Evolutionary conservation across 768 basidiomycete species (phyloP).

Genomic region (Candolleomyces eurysporus): DNA sequence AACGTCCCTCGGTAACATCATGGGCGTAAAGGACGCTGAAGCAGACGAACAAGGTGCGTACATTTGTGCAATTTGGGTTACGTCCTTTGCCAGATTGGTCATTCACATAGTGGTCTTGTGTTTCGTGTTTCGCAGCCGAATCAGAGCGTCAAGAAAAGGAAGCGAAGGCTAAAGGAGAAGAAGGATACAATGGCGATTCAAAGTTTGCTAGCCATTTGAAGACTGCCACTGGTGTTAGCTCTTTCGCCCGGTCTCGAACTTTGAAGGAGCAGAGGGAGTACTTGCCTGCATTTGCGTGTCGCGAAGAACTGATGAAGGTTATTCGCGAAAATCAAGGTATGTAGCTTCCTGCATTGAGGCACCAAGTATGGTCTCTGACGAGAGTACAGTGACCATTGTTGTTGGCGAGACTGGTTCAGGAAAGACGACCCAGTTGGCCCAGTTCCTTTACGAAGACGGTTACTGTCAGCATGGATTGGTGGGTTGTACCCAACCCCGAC

Average conservation of each 20-base stretch:
- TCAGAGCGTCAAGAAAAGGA: conserved; percentile 47
- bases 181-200: conserved; percentile 89
- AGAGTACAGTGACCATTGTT: conserved; percentile 74
- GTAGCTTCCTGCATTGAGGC: conserved; percentile 9
- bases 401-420: conserved; percentile 99
- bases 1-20: conserved; percentile 93
- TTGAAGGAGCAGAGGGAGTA: conserved; percentile 96
- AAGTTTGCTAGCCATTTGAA: conserved; percentile 97
- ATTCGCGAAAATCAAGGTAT: conserved; percentile 94
- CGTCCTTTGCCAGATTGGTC: conserved; percentile 52
- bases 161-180: conserved; percentile 52
- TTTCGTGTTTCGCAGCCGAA: conserved; percentile 48
- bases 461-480: conserved; percentile 88
- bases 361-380: background rate
- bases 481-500: conserved; percentile 96
- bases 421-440: conserved; percentile 94
- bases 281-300: conserved; percentile 94
- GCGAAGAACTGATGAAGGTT: conserved; percentile 85
- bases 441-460: conserved; percentile 96
- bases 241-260: conserved; percentile 78
- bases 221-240: conserved; percentile 69
- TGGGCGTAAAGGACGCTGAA: conserved; percentile 95
- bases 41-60: conserved; percentile 86
- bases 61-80: conserved; percentile 14
- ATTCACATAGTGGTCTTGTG: conserved; percentile 68